Evolutionary conservation across 176 grass and related monocot genomes (phyloP), one percentile per base, ranked within the genome.

Genomic region (Carex littledalei): DNA sequence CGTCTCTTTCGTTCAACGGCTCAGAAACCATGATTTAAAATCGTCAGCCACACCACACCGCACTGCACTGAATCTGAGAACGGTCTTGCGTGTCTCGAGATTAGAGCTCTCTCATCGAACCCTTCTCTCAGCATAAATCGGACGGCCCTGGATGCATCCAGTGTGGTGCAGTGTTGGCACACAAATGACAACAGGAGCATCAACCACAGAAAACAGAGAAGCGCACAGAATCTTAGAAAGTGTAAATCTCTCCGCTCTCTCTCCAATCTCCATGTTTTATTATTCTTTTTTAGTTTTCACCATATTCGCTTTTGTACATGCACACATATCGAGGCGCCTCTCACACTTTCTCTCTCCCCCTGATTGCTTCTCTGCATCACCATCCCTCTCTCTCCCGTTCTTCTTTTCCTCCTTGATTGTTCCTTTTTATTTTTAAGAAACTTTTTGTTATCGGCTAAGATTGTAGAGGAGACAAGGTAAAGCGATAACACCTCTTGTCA

Each of bases 281-380:
- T 62, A 41, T 64, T 66, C n/a, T 66, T 67, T 82, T 82, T 82
- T 20, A 20, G 20, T 66, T 53, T 1, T 82, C 18, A 31, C 80
- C 54, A 41, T 81, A 61, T 47, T 82, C 80, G 32, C 59, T 49
- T 82, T 82, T 29, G 9, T 50, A 43, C 80, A 82, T 65, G 80
- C 80, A 82, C 80, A 66, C 37, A 63, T 82, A 39, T 82, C 80
- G 80, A 82, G 80, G 63, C 10, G 47, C 2, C 47, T 50, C 10
- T 50, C 3, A 0, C 21, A 2, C 75, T 34, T 9, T 78, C 79
- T 81, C 79, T 63, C 79, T 62, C 58, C 58, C 45, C 2, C 18
- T 22, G 21, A 16, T 15, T 54, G 72, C 21, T 76, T 76, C 47
- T 55, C 72, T 54, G 72, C 47, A 53, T 77, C 72, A 24, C 26